Percentiles rank a stretch among this genome's conserved stretches.
phyloP scores from a whole-genome alignment of 257 asterid species.

The Scutellaria galericulata region DNA sequence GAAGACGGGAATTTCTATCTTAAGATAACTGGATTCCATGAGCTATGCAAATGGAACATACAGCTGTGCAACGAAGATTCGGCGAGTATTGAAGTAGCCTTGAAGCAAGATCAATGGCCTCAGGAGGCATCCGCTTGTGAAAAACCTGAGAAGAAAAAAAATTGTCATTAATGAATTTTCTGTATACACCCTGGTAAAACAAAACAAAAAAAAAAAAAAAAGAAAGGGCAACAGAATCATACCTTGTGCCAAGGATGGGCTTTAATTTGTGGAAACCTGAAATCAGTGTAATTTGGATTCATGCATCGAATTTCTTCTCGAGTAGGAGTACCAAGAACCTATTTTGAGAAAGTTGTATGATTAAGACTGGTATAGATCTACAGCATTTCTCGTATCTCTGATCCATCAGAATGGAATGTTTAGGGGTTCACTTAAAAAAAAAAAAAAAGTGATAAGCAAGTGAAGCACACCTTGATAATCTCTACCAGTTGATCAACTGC shows the following conservation, averaged over 20 bases:
- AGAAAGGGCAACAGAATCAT: conserved; percentile 25
- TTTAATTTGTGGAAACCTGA: conserved; percentile 90
- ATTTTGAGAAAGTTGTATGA: conserved; percentile 22
- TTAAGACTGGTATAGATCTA: conserved; percentile 31
- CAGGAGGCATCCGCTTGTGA: conserved; percentile 94
- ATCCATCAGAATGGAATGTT: conserved; percentile 3
- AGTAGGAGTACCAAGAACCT: conserved; percentile 98
- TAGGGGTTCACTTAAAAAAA: no score
- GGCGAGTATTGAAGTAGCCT: conserved; percentile 93
- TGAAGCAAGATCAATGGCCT: conserved; percentile 93
- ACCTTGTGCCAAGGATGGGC: conserved; percentile 95
- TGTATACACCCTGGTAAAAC: neutral
- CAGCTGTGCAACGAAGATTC: conserved; percentile 90
- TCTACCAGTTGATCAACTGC: conserved; percentile 96
- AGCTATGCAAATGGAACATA: conserved; percentile 42
- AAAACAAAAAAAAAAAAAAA: neutral
- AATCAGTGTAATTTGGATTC: conserved; percentile 90
- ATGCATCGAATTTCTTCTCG: conserved; percentile 94
- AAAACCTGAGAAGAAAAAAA: conserved; percentile 59
- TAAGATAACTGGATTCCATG: neutral
- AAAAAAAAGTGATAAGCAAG: neutral
- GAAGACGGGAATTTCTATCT: conserved; percentile 11
- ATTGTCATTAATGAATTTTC: conserved; percentile 23
- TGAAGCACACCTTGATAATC: conserved; percentile 74
- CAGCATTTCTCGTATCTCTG: neutral